Evolutionary conservation across 768 basidiomycete species (phyloP).

Genomic region (Amanita rimosa): DNA sequence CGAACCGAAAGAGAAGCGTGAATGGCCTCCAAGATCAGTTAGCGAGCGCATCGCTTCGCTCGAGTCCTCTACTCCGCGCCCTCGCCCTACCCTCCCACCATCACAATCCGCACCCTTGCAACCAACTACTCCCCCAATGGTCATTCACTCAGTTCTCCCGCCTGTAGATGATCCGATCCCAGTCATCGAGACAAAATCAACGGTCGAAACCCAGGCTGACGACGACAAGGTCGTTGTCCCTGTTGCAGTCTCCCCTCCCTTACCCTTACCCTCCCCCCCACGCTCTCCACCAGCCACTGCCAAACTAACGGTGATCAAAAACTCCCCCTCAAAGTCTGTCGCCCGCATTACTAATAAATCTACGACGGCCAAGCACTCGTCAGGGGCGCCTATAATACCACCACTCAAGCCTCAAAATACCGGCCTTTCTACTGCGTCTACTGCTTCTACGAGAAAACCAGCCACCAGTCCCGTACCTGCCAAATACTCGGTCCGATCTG

Average conservation of each 20-base stretch:
- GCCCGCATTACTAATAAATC: conserved; percentile 7
- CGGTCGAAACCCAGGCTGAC: conserved; percentile 7
- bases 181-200: neutral
- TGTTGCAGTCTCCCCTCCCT: conserved; percentile 12
- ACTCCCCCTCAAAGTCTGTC: conserved; percentile 7
- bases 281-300: neutral
- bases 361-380: neutral
- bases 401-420: conserved; percentile 26
- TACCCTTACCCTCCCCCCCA: conserved; percentile 12
- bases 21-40: conserved; percentile 58
- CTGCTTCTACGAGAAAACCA: conserved; percentile 14
- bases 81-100: conserved; percentile 21
- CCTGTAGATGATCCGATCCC: neutral
- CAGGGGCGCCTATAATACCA: conserved; percentile 9
- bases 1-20: conserved; percentile 59
- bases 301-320: neutral
- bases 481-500: conserved; percentile 22
- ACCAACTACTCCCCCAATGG: neutral
- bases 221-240: conserved; percentile 16
- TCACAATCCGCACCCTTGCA: conserved; percentile 18
- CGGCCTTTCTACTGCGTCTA: conserved; percentile 26
- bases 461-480: conserved; percentile 13
- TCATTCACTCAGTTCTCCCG: neutral
- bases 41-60: conserved; percentile 6
- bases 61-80: conserved; percentile 18